A percentile compares a stretch with the other conserved stretches of the same genome.
phyloP scores from a whole-genome alignment of 2,329 filamentous ascomycete genomes.

The Tolypocladium capitatum region DNA sequence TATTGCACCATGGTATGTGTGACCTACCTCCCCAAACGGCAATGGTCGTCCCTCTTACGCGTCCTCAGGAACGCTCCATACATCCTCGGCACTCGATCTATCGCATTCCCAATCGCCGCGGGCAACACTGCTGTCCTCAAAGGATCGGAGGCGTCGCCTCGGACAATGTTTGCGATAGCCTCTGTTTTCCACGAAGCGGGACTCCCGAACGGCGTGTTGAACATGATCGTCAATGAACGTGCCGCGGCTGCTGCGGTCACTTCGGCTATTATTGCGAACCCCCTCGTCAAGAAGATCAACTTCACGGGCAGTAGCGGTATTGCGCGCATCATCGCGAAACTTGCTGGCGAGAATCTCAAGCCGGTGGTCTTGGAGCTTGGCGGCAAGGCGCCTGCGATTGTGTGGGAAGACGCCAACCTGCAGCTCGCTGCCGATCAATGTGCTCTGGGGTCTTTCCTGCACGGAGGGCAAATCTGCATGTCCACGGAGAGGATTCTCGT shows the following conservation, averaged over 20 bases:
- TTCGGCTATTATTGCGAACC: slow-evolving; percentile 51
- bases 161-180: slow-evolving; percentile 48
- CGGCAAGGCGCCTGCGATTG: slow-evolving; percentile 67
- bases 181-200: slow-evolving; percentile 60
- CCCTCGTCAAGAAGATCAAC: slow-evolving; percentile 64
- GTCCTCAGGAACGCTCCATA: slow-evolving; percentile 41
- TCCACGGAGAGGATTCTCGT: slow-evolving; percentile 61
- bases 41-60: not conserved
- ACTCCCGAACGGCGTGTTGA: slow-evolving; percentile 61
- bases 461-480: slow-evolving; percentile 79
- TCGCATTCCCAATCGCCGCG: slow-evolving; percentile 55
- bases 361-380: slow-evolving; percentile 71
- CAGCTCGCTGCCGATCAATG: slow-evolving; percentile 56
- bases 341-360: slow-evolving; percentile 63
- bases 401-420: slow-evolving; percentile 69
- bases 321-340: slow-evolving; percentile 56
- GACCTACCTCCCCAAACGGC: not conserved
- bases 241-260: slow-evolving; percentile 57
- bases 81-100: slow-evolving; percentile 38
- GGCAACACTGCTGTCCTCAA: slow-evolving; percentile 71
- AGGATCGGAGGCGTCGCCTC: slow-evolving; percentile 54
- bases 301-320: slow-evolving; percentile 71
- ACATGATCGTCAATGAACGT: slow-evolving; percentile 53
- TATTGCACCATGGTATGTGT: slow-evolving; percentile 65
- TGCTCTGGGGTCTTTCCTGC: slow-evolving; percentile 56